These are phyloP conservation scores for Salix viminalis DNA, from an alignment of 345 rosid genomes.

Conservation along the genomic window DNA sequence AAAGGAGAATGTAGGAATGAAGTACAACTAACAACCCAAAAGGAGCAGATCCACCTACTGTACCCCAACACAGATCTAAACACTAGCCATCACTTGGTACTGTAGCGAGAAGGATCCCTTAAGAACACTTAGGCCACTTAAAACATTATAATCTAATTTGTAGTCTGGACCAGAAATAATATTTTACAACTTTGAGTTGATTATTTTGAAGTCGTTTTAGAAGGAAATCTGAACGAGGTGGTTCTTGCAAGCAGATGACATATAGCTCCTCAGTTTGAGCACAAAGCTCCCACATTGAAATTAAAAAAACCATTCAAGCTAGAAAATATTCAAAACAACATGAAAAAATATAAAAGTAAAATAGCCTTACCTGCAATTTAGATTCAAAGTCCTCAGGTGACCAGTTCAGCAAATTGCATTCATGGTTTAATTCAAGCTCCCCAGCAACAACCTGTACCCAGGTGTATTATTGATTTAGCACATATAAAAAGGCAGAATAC, in stretches of 20 bases:
- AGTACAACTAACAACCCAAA: neutral
- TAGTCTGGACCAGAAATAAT: neutral
- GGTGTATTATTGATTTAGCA: conserved; percentile 7
- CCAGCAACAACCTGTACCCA: conserved; percentile 87
- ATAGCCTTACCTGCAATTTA: conserved; percentile 66
- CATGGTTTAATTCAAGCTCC: conserved; percentile 88
- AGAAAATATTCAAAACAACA: neutral
- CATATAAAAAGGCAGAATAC: neutral
- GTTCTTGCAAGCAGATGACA: neutral
- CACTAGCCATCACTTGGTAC: neutral
- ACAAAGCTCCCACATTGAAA: neutral
- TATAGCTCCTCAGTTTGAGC: neutral
- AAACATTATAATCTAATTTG: neutral
- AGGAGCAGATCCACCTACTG: neutral
- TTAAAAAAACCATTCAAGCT: neutral
- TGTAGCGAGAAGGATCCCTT: neutral
- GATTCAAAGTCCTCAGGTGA: conserved; percentile 96
- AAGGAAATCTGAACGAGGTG: neutral
- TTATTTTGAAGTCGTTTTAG: neutral
- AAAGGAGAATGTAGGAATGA: no score
- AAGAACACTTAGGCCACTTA: neutral
- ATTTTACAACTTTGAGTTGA: neutral
- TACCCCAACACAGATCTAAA: neutral
- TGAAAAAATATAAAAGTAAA: neutral
- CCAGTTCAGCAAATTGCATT: conserved; percentile 85